Base-by-base conservation (phyloP, 78 protist species). In the Goniomonas avonlea region DNA sequence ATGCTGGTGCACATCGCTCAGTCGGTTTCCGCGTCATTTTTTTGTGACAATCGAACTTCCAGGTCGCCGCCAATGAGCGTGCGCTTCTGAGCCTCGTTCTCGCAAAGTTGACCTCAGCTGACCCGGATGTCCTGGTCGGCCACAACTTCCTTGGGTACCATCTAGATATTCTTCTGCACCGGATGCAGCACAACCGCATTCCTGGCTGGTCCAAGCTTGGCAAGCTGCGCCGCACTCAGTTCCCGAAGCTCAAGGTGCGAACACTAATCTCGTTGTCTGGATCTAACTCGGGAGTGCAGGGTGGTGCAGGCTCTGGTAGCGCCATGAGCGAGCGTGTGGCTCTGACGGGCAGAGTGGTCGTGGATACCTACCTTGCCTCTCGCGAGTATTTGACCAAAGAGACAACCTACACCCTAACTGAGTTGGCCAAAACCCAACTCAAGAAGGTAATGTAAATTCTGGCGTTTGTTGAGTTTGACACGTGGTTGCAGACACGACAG, bases 121-220 rank as follows among this genome's bases (percentile, higher is more conserved):
- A 93, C 78, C 92, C 96, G 4, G 90, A 81, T 17, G 63, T 81
- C 47, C 9, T 83, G 32, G 74, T 84, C 37, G 91, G 95, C 31
- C 99, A 96, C 92, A 94, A 93, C 73, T 63, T 94, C 56, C 23
- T 80, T 18, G 86, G 89, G 0, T 90, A 82, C 41, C 93, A 86
- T 50, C 40, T 96, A 37, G 94, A 93, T 48, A 87, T 94, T 18
- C 80, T 94, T 11, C 77, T 94, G 39, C 95, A 93, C 68, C 89
- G 98, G 25, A 60, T 96, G 80, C 50, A 66, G 15, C 85, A 77
- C 21, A 21, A 29, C 58, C 75, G 82, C 45, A 77, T 86, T 25
- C 43, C 58, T 29, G 53, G 70, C 5, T 96, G 97, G 97, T 80
- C 89, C 40, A 82, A 65, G 58, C 31, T 96, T 2, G 98, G 99